A percentile compares a stretch with the other conserved stretches of the same genome.
Conservation (phyloP, 768 basidiomycete species). For the Piloderma croceum region DNA sequence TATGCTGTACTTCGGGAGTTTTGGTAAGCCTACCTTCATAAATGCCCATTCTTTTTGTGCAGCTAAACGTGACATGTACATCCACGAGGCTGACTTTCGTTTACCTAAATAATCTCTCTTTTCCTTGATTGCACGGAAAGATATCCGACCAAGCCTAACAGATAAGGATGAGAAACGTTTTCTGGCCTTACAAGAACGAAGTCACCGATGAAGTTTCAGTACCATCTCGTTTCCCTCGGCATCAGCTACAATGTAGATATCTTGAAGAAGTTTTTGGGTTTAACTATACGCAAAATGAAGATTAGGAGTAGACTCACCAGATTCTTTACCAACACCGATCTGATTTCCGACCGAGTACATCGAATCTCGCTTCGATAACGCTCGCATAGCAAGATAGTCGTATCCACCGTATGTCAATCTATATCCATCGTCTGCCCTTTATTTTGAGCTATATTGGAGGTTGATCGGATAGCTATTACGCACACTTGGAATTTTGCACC, state of each 20-base stretch:
- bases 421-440: conserved; percentile 83
- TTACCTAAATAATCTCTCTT: conserved; percentile 96
- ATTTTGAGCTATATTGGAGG: too few species aligned
- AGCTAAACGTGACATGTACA: conserved; percentile 96
- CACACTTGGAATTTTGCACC: conserved; percentile 92
- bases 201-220: conserved; percentile 87
- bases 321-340: conserved; percentile 98
- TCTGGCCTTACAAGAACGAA: too few species aligned
- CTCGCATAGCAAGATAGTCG: conserved; percentile 90
- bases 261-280: conserved; percentile 30
- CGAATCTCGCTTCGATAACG: conserved; percentile 84
- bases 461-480: too few species aligned
- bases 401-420: conserved; percentile 98
- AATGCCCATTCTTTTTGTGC: conserved; percentile 99
- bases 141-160: conserved; percentile 87
- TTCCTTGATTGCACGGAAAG: conserved; percentile 93
- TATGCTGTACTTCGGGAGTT: not conserved
- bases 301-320: conserved; percentile 47
- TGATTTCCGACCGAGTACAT: conserved; percentile 93
- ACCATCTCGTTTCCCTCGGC: conserved; percentile 81
- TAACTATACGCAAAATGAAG: not conserved
- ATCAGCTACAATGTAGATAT: conserved; percentile 89
- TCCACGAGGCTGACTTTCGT: conserved; percentile 95
- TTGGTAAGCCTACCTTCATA: conserved; percentile 72
- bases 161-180: conserved; percentile 6